Evolutionary conservation across 257 asterid species (phyloP), one percentile per base, ranked within the genome.

Genomic region (Catharanthus roseus): DNA sequence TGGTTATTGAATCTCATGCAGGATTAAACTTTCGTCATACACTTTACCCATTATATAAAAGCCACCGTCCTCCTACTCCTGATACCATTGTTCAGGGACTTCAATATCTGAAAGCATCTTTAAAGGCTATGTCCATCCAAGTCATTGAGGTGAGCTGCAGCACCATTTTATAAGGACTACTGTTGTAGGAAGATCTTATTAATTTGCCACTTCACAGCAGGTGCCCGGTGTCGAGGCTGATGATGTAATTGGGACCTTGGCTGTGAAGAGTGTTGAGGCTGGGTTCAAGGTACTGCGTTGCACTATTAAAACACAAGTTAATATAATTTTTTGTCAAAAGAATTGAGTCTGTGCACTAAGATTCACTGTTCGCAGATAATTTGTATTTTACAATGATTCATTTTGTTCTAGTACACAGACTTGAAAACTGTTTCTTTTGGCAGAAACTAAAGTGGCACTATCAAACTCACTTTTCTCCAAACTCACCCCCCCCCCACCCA

Each of bases 181-280:
- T 53, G 64, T 64, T 70, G 72, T 45, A 28, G 39, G 67, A 64
- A 68, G 70, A 54, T 56, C 61, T 50, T 56, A 76, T 51, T 70
- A 39, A 67, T 71, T 70, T 50, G 39, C 72, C 73, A 71, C 71
- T 60, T 83, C 65, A 75, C 63, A 73, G 77, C 88, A 93, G 99
- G 99, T 93, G 69, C 97, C 99, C 49, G 99, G 99, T 45, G 99
- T 93, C 69, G 99, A 93, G 84, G 99, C 99, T 62, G 99, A 93
- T 89, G 97, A 93, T 79, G 99, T 93, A 33, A 93, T 93, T 77
- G 99, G 99, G 79, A 93, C 99, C 75, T 83, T 93, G 84, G 90
- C 99, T 62, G 76, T 81, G 74, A 93, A 84, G 86, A 93, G 97
- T 41, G 96, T 93, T 51, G 77, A 86, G 80, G 88, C 81, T 42